Evolutionary conservation across 2,329 filamentous ascomycete species (phyloP).

Genomic region (Cercospora beticola): DNA sequence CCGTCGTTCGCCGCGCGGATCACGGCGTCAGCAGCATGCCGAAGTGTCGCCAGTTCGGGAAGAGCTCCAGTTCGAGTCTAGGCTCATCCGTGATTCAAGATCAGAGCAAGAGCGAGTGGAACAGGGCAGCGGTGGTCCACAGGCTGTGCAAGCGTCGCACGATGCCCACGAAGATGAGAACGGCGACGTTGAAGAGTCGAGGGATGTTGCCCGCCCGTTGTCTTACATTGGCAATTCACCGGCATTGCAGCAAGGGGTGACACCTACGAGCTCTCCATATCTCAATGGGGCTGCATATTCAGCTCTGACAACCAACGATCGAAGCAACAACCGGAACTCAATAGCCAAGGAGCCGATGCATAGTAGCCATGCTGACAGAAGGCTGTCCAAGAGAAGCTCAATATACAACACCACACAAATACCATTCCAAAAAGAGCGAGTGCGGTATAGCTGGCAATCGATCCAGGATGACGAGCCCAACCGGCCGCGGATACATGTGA

Average conservation of each 20-base stretch:
- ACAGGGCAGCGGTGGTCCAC: slow-evolving; percentile 2
- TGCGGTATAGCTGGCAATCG: slow-evolving; percentile 42
- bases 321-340: slow-evolving; percentile 15
- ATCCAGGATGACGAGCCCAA: slow-evolving; percentile 40
- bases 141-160: slow-evolving; percentile 13
- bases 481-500: slow-evolving; percentile 48
- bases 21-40: slow-evolving; percentile 14
- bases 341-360: slow-evolving; percentile 24
- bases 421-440: slow-evolving; percentile 34
- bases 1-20: background rate
- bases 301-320: slow-evolving; percentile 15
- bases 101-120: slow-evolving; percentile 9
- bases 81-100: slow-evolving; percentile 2
- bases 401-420: slow-evolving; percentile 31
- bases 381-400: slow-evolving; percentile 24
- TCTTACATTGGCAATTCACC: slow-evolving; percentile 21
- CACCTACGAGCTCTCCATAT: slow-evolving; percentile 13
- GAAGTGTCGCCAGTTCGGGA: slow-evolving; percentile 26
- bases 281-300: slow-evolving; percentile 11
- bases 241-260: slow-evolving; percentile 19
- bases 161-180: slow-evolving; percentile 20
- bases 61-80: slow-evolving; percentile 6
- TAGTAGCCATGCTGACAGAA: slow-evolving; percentile 16
- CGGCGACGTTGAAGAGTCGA: slow-evolving; percentile 21
- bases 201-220: slow-evolving; percentile 30